Base-by-base conservation (phyloP, 306 rosid species). In the Mimosa bimucronata region DNA sequence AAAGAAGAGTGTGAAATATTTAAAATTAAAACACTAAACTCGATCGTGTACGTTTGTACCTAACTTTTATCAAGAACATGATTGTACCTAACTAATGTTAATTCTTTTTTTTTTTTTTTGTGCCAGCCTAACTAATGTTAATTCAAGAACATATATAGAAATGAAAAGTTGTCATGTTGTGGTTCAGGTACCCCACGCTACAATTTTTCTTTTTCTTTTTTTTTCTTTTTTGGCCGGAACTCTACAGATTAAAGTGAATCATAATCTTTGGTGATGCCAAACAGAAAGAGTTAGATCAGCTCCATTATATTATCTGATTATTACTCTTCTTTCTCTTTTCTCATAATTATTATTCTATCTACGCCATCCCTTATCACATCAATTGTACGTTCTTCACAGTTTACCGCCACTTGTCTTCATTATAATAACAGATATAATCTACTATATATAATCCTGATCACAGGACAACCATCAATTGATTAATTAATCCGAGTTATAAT, bases 111-210 rank as follows among this genome's bases (percentile, higher is more conserved):
- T n/a, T n/a, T n/a, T n/a, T n/a, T n/a, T n/a, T n/a, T n/a, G n/a
- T n/a, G n/a, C n/a, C n/a, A n/a, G n/a, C 48, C 52, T 45, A 45
- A 45, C 19, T 45, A 45, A 5, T 14, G 23, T 18, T 50, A 0
- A 50, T 50, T 50, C 23, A 16, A 34, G 21, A 50, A 50, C 0
- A 50, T 50, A 50, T 4, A 50, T 34, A 50, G 57, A 50, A 50
- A 12, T 73, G 46, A 62, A 73, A 7, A 38, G 15, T 14, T 23
- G 65, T 15, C 23, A 1, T 19, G 5, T 66, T 16, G 76, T 66
- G 80, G 58, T 55, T 66, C 12, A 9, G 14, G 62, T 65, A 7
- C 57, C 76, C 79, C 79, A 73, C 79, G 28, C 71, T 23, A 7
- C 42, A 65, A n/a, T n/a, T n/a, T n/a, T n/a, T n/a, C n/a, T n/a